Evolutionary conservation across 208 protist genomes (phyloP), one percentile per base, ranked within the genome.

Genomic region (Jaenimonas drosophilae): DNA sequence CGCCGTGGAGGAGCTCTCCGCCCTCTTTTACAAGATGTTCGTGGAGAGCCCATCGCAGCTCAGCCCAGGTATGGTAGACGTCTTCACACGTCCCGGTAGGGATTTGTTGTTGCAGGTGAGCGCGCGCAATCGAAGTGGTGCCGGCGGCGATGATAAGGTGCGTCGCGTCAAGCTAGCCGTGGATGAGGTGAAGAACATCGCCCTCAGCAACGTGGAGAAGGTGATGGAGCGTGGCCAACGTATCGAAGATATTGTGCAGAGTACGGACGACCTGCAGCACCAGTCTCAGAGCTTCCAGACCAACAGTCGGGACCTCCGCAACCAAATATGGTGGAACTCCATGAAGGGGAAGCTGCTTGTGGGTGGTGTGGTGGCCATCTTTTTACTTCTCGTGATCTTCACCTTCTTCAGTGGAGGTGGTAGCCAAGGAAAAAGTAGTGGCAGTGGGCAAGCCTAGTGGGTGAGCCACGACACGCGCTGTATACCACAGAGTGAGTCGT

Each of bases 211-310:
- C 48, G 85, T 94, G 21, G 77, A 94, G 43, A 56, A 65, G 0
- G 80, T 72, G 11, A 75, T 94, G 28, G 68, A 88, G 49, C 76
- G 85, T 6, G 81, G 81, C 9, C 71, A 85, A 45, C 64, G 62
- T 26, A 89, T 94, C 45, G 85, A 94, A 37, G 81, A 94, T 49
- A 94, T 94, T 60, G 70, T 94, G 31, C 75, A 87, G 44, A 74
- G 77, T 1, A 89, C 78, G 0, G 85, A 94, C 29, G 85, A 94
- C 33, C 53, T 94, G 30, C 78, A 90, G 65, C 84, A 78, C 43
- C 80, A 94, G 61, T 77, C 85, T 2, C 76, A 91, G 38, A 81
- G 80, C 4, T 94, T 94, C 47, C 80, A 90, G 49, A 77, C 76
- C 34, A 88, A 59, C 52, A 86, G 77, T 36, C 85, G 78, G 17